Evolutionary conservation across 1,284 basidiomycete species (phyloP).

Genomic region (Termitomyces sp.): DNA sequence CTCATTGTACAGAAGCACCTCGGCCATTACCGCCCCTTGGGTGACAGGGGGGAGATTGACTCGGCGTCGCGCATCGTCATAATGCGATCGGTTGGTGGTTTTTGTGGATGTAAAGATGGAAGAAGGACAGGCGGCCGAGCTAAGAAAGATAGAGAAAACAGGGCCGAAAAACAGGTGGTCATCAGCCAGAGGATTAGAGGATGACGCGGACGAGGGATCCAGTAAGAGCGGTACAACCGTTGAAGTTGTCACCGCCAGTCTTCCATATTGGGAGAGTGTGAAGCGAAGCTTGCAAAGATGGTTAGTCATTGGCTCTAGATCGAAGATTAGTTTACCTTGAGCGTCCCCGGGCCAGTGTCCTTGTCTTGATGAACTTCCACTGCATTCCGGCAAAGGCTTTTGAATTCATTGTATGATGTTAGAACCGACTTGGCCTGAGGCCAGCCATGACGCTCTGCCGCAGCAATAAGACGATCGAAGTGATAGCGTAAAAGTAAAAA

Average conservation of each 20-base stretch:
- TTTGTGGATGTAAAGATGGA: constrained; percentile 62
- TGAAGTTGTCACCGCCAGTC: constrained; percentile 37
- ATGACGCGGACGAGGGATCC: constrained; percentile 41
- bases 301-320: not conserved
- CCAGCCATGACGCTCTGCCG: constrained; percentile 50
- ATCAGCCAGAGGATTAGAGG: constrained; percentile 31
- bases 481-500: constrained; percentile 60
- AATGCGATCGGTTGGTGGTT: constrained; percentile 57
- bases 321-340: constrained; percentile 28
- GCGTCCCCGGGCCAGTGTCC: constrained; percentile 18
- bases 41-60: constrained; percentile 37
- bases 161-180: constrained; percentile 22
- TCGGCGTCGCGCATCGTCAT: constrained; percentile 56
- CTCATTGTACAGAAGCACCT: constrained; percentile 63
- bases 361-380: constrained; percentile 28
- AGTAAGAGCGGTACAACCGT: constrained; percentile 31
- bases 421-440: constrained; percentile 27
- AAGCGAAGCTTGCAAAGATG: constrained; percentile 49
- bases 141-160: constrained; percentile 42
- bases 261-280: constrained; percentile 40
- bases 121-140: constrained; percentile 45
- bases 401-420: constrained; percentile 32
- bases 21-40: constrained; percentile 26
- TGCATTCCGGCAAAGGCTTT: constrained; percentile 36
- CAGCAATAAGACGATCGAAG: constrained; percentile 47